Evolutionary conservation across 768 basidiomycete species (phyloP).

Genomic region (Boletus sp.): DNA sequence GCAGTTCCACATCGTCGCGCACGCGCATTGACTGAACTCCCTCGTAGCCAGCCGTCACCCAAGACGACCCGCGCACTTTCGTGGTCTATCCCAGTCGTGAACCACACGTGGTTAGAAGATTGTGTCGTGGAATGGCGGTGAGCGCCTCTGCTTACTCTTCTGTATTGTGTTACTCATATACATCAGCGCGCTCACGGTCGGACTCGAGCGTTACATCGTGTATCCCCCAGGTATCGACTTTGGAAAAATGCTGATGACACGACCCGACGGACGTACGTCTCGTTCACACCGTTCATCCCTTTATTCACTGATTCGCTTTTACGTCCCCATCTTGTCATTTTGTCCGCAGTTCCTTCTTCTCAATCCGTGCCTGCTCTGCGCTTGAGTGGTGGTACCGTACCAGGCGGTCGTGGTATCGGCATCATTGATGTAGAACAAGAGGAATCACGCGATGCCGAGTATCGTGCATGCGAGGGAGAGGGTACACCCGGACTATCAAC

Average conservation of each 20-base stretch:
- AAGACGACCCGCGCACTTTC: slow-evolving; percentile 72
- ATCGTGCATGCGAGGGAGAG: background rate
- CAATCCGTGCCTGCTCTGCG: slow-evolving; percentile 1
- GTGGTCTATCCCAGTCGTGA: slow-evolving; percentile 86
- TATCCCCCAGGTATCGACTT: slow-evolving; percentile 73
- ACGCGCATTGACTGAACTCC: background rate
- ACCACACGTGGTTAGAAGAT: slow-evolving; percentile 90
- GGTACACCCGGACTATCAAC: background rate
- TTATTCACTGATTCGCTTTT: background rate
- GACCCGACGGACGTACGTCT: slow-evolving; percentile 15
- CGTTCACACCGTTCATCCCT: background rate
- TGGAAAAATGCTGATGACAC: slow-evolving; percentile 35
- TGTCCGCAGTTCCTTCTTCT: slow-evolving; percentile 1
- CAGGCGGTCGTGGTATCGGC: slow-evolving; percentile 29
- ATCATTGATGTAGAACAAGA: slow-evolving; percentile 22
- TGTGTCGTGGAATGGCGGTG: slow-evolving; percentile 77
- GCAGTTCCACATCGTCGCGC: background rate
- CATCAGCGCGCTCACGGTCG: slow-evolving; percentile 50
- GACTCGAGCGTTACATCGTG: slow-evolving; percentile 60
- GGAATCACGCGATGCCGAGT: slow-evolving; percentile 15
- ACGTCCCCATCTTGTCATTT: background rate
- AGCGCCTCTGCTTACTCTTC: background rate
- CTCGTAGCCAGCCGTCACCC: slow-evolving; percentile 34
- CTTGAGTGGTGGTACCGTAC: slow-evolving; percentile 25
- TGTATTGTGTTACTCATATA: background rate